Conservation (phyloP, 163 green algal genomes). For the Scenedesmus sp. region DNA sequence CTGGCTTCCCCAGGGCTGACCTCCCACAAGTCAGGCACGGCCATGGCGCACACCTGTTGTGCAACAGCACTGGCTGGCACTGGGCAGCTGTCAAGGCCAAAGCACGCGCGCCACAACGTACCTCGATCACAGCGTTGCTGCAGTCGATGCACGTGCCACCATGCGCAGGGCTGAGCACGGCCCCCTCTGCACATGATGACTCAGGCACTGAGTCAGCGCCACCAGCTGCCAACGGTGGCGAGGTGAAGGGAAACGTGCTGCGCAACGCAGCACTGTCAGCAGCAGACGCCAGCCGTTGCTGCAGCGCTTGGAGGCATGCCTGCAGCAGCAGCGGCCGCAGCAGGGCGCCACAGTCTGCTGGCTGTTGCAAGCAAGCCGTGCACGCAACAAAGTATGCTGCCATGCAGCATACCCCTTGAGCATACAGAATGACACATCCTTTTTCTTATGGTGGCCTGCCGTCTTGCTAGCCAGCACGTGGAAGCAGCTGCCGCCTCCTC, state of each 20-base stretch:
- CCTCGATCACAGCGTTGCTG: background rate
- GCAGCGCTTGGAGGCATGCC: slow-evolving; percentile 15
- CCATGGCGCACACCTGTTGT: background rate
- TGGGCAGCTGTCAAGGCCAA: background rate
- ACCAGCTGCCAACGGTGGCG: background rate
- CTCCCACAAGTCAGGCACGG: too few relatives aligned
- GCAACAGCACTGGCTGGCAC: background rate
- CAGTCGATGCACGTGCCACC: slow-evolving; percentile 42
- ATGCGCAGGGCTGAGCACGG: background rate
- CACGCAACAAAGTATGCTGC: background rate
- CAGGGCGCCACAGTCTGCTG: too few relatives aligned
- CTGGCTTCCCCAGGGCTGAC: too few relatives aligned
- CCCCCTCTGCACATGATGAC: background rate
- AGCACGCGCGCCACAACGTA: background rate
- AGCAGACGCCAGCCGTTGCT: background rate
- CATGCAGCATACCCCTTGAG: background rate
- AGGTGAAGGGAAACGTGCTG: slow-evolving; percentile 11
- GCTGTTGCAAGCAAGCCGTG: background rate
- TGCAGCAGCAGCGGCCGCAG: background rate
- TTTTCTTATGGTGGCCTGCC: too few relatives aligned
- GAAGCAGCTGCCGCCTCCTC: background rate
- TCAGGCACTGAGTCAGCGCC: background rate
- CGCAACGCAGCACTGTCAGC: background rate
- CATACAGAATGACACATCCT: too few relatives aligned
- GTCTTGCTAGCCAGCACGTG: background rate